Conservation (phyloP, 1,284 basidiomycete species). For the Rhodotorula sp. region DNA sequence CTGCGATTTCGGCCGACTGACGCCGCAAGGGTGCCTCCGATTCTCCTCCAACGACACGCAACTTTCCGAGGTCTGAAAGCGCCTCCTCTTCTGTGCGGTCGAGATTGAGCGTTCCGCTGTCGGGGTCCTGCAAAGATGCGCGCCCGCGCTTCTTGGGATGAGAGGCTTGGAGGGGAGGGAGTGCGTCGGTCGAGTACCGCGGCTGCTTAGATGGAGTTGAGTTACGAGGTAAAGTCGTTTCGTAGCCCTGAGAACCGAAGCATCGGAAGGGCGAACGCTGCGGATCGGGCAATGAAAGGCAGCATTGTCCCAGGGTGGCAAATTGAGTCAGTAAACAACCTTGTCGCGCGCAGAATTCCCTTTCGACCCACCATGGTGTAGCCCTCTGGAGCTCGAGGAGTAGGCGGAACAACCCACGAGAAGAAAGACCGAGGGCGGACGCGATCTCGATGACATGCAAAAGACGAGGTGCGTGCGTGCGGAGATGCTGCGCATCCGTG, state of each 20-base stretch:
- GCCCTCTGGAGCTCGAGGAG: too few species aligned
- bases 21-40: too few species aligned
- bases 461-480: not conserved
- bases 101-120: not conserved
- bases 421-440: too few species aligned
- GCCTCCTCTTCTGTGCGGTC: too few species aligned
- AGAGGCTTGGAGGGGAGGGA: not conserved
- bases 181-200: not conserved
- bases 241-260: conserved; percentile 2
- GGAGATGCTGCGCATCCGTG: not conserved
- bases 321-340: too few species aligned
- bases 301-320: not conserved
- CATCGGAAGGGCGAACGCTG: conserved; percentile 6
- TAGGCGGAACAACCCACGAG: too few species aligned
- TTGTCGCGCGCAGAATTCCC: too few species aligned
- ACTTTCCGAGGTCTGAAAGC: too few species aligned
- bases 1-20: not conserved
- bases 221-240: conserved; percentile 8
- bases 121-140: not conserved
- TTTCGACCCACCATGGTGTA: too few species aligned
- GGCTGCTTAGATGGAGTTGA: not conserved
- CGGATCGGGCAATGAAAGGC: not conserved
- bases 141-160: not conserved
- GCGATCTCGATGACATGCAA: too few species aligned
- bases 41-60: too few species aligned